A percentile compares a stretch with the other conserved stretches of the same genome.
Evolutionary conservation across 345 rosid species (phyloP).

Genomic region (Acer yangbiense): DNA sequence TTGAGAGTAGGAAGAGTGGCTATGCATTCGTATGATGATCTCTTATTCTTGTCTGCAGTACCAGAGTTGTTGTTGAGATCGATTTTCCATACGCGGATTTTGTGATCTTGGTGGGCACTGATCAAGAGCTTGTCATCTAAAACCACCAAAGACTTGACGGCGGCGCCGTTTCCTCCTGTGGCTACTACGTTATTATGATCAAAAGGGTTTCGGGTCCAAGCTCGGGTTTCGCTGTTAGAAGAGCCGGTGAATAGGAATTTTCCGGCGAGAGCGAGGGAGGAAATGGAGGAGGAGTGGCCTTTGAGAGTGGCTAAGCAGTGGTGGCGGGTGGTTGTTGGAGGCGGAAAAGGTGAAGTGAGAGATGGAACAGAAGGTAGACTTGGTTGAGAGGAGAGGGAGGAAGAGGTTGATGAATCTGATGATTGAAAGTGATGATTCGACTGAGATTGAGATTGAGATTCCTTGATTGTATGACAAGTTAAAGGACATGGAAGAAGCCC

Average conservation of each 20-base stretch:
- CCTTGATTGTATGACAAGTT: conserved; percentile 12
- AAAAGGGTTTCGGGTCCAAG: conserved; percentile 42
- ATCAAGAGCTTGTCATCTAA: conserved; percentile 45
- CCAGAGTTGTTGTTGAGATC: conserved; percentile 23
- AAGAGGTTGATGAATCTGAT: conserved; percentile 35
- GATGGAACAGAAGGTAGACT: conserved; percentile 54
- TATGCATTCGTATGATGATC: conserved; percentile 32
- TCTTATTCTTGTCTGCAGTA: conserved; percentile 5
- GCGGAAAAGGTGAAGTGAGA: conserved; percentile 24
- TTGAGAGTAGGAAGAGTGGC: conserved; percentile 63
- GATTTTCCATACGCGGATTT: conserved; percentile 69
- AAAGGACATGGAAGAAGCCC: conserved; percentile 43
- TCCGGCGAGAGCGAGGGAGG: conserved; percentile 50
- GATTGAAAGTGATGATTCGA: conserved; percentile 25
- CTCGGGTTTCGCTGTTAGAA: conserved; percentile 54
- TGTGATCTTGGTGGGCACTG: conserved; percentile 77
- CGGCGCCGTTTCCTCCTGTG: conserved; percentile 41
- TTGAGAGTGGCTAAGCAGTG: conserved; percentile 52
- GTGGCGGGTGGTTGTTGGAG: conserved; percentile 27
- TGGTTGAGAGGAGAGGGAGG: conserved; percentile 54
- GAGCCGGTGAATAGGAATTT: conserved; percentile 51
- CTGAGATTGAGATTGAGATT: conserved; percentile 15
- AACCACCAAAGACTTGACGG: conserved; percentile 58
- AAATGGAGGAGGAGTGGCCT: conserved; percentile 51
- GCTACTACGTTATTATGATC: conserved; percentile 23